Percentiles rank a stretch among this genome's conserved stretches.
phyloP scores from a whole-genome alignment of 768 basidiomycete species.

The Rhizopogon roseolus region DNA sequence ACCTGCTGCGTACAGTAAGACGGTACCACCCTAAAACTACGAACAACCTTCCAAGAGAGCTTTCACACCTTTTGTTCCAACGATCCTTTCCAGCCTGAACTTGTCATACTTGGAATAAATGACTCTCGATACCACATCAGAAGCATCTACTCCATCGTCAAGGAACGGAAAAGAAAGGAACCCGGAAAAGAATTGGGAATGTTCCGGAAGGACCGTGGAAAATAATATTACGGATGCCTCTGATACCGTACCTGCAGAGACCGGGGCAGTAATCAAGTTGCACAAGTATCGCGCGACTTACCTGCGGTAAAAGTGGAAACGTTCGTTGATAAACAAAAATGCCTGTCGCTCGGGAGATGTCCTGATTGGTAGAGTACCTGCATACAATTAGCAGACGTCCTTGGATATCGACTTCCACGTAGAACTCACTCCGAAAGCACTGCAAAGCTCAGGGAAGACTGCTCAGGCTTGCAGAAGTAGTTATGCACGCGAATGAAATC shows the following conservation, averaged over 20 bases:
- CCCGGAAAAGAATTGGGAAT: constrained; percentile 93
- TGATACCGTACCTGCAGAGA: constrained; percentile 73
- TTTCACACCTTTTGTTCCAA: constrained; percentile 20
- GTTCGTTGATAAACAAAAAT: constrained; percentile 88
- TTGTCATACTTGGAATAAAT: constrained; percentile 88
- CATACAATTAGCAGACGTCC: background rate
- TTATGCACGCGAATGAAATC: constrained; percentile 93
- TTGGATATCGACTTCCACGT: background rate
- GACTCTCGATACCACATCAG: constrained; percentile 78
- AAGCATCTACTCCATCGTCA: constrained; percentile 80
- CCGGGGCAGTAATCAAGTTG: background rate
- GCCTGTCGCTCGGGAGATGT: constrained; percentile 92
- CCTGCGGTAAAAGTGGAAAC: constrained; percentile 98
- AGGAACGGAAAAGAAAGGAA: constrained; percentile 94
- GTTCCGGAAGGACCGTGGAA: constrained; percentile 92
- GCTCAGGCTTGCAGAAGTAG: constrained; percentile 75
- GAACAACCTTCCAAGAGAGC: constrained; percentile 6
- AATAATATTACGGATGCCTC: constrained; percentile 88
- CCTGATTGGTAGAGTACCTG: constrained; percentile 87
- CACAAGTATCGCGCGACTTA: constrained; percentile 20
- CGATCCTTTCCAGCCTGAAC: constrained; percentile 80
- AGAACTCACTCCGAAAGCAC: constrained; percentile 82
- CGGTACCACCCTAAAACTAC: background rate
- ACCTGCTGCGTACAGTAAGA: no score
- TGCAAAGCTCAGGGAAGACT: constrained; percentile 63